Conservation (phyloP, 345 rosid genomes). For the Crucihimalaya himalaica region DNA sequence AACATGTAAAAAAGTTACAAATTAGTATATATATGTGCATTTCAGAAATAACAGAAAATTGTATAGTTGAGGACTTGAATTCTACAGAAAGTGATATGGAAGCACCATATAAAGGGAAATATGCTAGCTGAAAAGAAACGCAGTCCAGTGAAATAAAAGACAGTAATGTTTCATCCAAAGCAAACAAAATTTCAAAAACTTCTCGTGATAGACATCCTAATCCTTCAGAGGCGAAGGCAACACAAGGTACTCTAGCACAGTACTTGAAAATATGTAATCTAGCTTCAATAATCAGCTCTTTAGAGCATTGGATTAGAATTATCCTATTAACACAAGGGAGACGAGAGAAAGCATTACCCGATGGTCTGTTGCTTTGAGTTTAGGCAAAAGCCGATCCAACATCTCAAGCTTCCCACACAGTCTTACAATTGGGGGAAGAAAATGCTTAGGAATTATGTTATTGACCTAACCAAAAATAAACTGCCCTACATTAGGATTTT, state of each 20-base stretch:
- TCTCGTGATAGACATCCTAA: neutral
- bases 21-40: neutral
- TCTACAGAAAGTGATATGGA: neutral
- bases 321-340: neutral
- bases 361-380: constrained; percentile 84
- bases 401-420: constrained; percentile 95
- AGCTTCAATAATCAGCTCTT: neutral
- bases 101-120: neutral
- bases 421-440: constrained; percentile 73
- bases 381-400: constrained; percentile 80
- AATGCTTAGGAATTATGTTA: constrained; percentile 61
- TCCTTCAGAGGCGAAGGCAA: neutral
- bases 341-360: constrained; percentile 52
- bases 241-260: neutral
- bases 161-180: neutral
- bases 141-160: constrained; percentile 1
- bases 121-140: neutral
- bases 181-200: neutral
- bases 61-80: neutral
- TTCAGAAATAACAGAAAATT: neutral
- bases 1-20: neutral
- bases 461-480: constrained; percentile 55
- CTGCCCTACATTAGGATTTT: neutral
- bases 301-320: neutral
- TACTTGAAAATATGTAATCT: neutral